These are phyloP conservation scores for Aspergillus ochraceoroseus DNA, from an alignment of 2,329 filamentous ascomycete genomes.

Conservation along the genomic window DNA sequence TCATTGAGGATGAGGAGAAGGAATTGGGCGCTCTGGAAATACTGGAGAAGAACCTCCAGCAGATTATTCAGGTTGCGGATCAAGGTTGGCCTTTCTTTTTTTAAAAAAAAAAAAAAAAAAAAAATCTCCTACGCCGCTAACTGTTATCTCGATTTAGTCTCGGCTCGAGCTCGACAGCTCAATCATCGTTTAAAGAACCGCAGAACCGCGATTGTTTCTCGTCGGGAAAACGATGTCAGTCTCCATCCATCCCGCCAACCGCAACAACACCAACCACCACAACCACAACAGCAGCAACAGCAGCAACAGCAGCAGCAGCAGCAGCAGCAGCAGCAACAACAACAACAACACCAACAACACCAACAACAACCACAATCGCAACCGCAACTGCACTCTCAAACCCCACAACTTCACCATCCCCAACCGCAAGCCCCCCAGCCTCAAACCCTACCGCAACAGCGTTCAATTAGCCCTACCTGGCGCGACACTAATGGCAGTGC, in stretches of 20 bases:
- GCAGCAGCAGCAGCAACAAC: constrained; percentile 10
- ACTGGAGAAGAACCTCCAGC: constrained; percentile 68
- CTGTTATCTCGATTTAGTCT: constrained; percentile 45
- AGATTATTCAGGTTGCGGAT: constrained; percentile 75
- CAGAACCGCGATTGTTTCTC: constrained; percentile 64
- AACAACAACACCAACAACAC: constrained; percentile 15
- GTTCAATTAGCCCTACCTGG: constrained; percentile 37
- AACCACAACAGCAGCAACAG: not conserved
- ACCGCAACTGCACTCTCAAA: constrained; percentile 15
- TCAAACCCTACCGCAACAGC: constrained; percentile 23
- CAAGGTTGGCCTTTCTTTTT: constrained; percentile 51
- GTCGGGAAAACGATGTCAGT: constrained; percentile 49
- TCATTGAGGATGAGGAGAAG: constrained; percentile 79
- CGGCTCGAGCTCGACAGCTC: constrained; percentile 67
- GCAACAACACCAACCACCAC: not conserved
- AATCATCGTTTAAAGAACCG: constrained; percentile 75
- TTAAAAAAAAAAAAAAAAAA: too few relatives aligned
- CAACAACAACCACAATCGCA: constrained; percentile 21
- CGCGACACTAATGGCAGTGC: constrained; percentile 33
- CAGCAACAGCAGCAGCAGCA: constrained; percentile 4
- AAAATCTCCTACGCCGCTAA: constrained; percentile 1
- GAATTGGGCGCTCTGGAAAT: constrained; percentile 81
- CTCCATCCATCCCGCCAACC: constrained; percentile 29
- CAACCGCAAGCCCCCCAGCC: constrained; percentile 4
- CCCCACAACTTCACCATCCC: not conserved